Base-by-base conservation (phyloP, 768 basidiomycete genomes). In the Leccinum ochraceum region DNA sequence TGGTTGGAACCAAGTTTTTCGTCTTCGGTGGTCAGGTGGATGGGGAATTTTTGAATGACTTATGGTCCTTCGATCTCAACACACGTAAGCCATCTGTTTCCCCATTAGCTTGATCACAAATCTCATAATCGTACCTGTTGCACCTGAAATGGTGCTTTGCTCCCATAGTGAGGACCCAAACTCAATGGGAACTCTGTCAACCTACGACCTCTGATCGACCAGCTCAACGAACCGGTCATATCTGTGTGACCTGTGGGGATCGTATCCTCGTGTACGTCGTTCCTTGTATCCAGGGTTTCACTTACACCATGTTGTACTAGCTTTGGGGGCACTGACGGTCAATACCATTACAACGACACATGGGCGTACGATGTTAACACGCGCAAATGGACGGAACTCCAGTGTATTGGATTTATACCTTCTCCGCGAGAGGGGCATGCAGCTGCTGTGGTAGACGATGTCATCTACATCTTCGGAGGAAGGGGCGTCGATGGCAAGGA, bases 291-390 rank as follows among this genome's bases (percentile, higher is more conserved):
- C 60, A 36, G 9, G 14, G 39, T 60, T 61, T 68, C 9, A 61
- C 64, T 67, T n/a, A 60, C 51, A 48, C 54, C n/a, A 26, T 57
- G n/a, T 54, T 63, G 34, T 57, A 10, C 42, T 57, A 95, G 92
- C 54, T 98, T 99, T 67, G 97, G 97, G 34, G 97, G 97, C 52
- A 99, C 97, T 13, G 97, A 99, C 71, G 95, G 95, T n/a, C 87
- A 89, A 71, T 98, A 90, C 75, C 97, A 98, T 72, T 99, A 99
- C 78, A 99, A 98, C 74, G 97, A 99, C 72, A 98, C 95, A 7
- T 99, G 97, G 97, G 82, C 87, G 2, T 98, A 92, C 75, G 94
- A 96, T 72, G 78, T 94, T 54, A 81, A 80, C 42, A 89, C 92
- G 0, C 81, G 83, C 57, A 84, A 76, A 50, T 99, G 97, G 97